A percentile compares a stretch with the other conserved stretches of the same genome.
Evolutionary conservation across 2,329 filamentous ascomycete species (phyloP).

Genomic region (Diaporthe capsici): DNA sequence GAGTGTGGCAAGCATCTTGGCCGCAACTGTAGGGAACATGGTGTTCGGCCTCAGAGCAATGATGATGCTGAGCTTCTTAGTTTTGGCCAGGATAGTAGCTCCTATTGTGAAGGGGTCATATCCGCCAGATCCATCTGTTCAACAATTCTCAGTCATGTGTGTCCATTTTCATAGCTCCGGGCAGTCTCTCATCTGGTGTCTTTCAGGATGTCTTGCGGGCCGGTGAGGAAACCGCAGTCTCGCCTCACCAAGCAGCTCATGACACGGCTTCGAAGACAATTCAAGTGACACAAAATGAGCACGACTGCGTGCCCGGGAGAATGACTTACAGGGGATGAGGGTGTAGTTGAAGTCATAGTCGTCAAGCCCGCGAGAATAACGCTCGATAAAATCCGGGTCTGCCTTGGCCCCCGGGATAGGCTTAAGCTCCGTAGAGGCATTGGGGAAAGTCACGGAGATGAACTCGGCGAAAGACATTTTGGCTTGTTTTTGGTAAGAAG

Average conservation of each 20-base stretch:
- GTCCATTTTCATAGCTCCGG: no score
- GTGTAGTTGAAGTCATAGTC: slow-evolving; percentile 75
- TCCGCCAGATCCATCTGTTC: slow-evolving; percentile 61
- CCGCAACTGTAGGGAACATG: slow-evolving; percentile 72
- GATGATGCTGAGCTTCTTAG: slow-evolving; percentile 72
- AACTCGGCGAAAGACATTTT: slow-evolving; percentile 66
- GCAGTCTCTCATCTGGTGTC: neutral
- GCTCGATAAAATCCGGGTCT: slow-evolving; percentile 68
- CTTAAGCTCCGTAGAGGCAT: slow-evolving; percentile 68
- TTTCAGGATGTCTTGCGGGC: neutral
- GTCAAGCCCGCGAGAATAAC: slow-evolving; percentile 70
- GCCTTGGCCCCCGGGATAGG: slow-evolving; percentile 66
- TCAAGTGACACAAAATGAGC: neutral
- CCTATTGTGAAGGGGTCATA: slow-evolving; percentile 72
- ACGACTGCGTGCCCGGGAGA: no score
- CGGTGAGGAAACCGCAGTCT: neutral
- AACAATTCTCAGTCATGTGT: neutral
- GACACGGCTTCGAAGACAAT: neutral
- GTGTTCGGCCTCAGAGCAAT: slow-evolving; percentile 74
- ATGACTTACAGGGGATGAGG: slow-evolving; percentile 61
- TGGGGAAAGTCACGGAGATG: slow-evolving; percentile 71
- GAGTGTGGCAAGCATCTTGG: slow-evolving; percentile 72
- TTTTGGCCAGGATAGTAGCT: slow-evolving; percentile 68
- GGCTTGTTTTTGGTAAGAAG: neutral
- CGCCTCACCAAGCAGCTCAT: neutral